Base-by-base conservation (phyloP, 2,329 filamentous ascomycete genomes). In the Pestalotiopsis sp. region DNA sequence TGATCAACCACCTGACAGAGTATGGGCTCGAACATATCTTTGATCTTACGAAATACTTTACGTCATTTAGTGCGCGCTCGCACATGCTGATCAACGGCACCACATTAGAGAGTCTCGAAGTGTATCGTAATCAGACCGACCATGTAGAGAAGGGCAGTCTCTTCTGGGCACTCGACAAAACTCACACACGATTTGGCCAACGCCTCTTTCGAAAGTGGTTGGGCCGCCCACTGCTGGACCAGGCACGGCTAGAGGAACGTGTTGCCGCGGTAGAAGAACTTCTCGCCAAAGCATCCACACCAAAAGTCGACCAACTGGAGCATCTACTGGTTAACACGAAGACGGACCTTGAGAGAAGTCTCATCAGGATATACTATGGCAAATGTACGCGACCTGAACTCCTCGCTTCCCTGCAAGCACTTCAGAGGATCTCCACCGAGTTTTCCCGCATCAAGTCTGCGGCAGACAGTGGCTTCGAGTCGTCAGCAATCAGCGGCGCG, bases 11-110 rank as follows among this genome's bases (percentile, higher is more conserved):
- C 76, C 84, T 99, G 74, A 91, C 90, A 20, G 95, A 97, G 72
- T 99, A 98, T 78, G 94, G 94, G 0, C 85, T 99, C 23, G 92
- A 98, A 79, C 94, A 98, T 82, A 94, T 99, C 66, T 97, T 99
- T 74, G 92, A 97, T 76, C 83, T 99, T 58, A 98, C 96, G 1
- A 97, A 97, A 75, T 97, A 98, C 82, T 99, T 99, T 76, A 92
- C 97, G 74, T 94, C 94, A 2, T 99, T 99, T 81, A 97, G 93
- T 74, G 94, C 95, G 7, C 87, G 95, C 49, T 95, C 95, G 14
- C 95, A 98, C 77, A 98, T 99, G 96, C 85, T 98, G 4, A 84
- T 99, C 70, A 98, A 97, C 77, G 96, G 95, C 59, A 99, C 97
- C 67, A 98, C 95, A 0, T 83, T 99, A 49, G 95, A 94, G 63